Base-by-base conservation (phyloP, 2,329 filamentous ascomycete species). In the Rutstroemia sp. region DNA sequence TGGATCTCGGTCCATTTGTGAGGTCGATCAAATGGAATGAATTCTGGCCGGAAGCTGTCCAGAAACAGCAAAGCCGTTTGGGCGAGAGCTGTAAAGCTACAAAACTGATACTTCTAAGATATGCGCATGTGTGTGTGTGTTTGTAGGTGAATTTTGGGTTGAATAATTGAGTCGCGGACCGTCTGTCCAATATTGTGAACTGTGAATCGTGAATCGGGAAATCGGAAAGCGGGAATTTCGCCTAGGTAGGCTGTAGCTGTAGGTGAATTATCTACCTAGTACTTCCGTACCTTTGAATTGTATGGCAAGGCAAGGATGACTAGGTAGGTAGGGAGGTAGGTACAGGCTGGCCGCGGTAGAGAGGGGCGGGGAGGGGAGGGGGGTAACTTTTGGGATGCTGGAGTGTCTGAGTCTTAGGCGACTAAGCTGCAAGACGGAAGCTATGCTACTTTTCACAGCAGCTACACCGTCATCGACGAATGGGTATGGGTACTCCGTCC, bases 1-100 rank as follows among this genome's bases (percentile, higher is more conserved):
- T 56, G 64, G 44, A 58, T 66, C 63, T 61, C 60, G 61, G 62
- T 70, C 69, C 69, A 70, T 70, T 69, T 80, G 77, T 58, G 64
- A 49, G 49, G 39, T 17, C 12, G 53, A 39, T 55, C 48, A 46
- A 69, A 73, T 71, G 70, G 72, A 75, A 75, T 80, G 78, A 78
- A 81, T 81, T 57, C 14, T 21, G 47, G 48, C 49, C 30, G 34
- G 48, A 55, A 42, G 46, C 54, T 38, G 49, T 36, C 53, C 25
- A 51, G 53, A 44, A 34, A 55, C 48, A 45, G 50, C 58, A 52
- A 44, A 56, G 62, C 61, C 45, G 40, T 52, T 44, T 42, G 58
- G 60, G 58, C 60, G 55, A 59, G 58, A 63, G 61, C 63, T 64
- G 58, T 57, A 55, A 57, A 61, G 59, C 59, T 59, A 52, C 56